Conservation (phyloP, 148 eudicot species). For the Mesembryanthemum crystallinum region DNA sequence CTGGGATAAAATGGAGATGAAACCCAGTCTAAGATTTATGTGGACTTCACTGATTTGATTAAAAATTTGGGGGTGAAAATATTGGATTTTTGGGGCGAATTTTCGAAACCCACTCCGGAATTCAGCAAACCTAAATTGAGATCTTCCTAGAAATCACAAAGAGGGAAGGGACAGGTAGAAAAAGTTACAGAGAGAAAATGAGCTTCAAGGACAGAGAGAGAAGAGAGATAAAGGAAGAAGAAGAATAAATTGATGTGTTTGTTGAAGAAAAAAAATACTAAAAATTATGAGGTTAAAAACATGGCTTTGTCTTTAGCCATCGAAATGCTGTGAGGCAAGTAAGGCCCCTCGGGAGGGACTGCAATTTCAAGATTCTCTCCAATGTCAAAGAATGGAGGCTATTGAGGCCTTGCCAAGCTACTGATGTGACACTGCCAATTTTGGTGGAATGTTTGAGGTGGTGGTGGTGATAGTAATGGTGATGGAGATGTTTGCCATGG, state of each 20-base stretch:
- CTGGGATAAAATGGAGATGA: conserved; percentile 2
- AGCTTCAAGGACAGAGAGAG: conserved; percentile 15
- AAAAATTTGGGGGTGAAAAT: not conserved
- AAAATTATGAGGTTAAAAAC: conserved; percentile 32
- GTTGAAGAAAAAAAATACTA: not conserved
- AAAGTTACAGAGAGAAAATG: conserved; percentile 23
- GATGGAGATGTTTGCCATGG: too few relatives aligned
- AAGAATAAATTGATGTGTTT: conserved; percentile 22
- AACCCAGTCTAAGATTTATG: conserved; percentile 18
- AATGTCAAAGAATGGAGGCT: too few relatives aligned
- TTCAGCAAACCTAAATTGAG: conserved; percentile 29
- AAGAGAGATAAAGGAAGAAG: conserved; percentile 15
- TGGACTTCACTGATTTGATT: conserved; percentile 9
- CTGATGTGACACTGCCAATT: too few relatives aligned
- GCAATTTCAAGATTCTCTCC: too few relatives aligned
- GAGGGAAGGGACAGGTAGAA: not conserved
- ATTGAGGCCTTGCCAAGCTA: too few relatives aligned
- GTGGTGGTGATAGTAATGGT: too few relatives aligned
- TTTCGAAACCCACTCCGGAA: conserved; percentile 23
- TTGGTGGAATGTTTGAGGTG: too few relatives aligned
- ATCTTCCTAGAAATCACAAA: conserved; percentile 23
- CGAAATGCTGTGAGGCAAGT: conserved; percentile 23
- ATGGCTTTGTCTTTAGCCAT: conserved; percentile 30
- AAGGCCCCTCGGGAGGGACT: too few relatives aligned
- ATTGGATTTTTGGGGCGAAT: conserved; percentile 18